These are phyloP conservation scores for Cladosporium sp. DNA, from an alignment of 2,329 filamentous ascomycete genomes.

Conservation along the genomic window DNA sequence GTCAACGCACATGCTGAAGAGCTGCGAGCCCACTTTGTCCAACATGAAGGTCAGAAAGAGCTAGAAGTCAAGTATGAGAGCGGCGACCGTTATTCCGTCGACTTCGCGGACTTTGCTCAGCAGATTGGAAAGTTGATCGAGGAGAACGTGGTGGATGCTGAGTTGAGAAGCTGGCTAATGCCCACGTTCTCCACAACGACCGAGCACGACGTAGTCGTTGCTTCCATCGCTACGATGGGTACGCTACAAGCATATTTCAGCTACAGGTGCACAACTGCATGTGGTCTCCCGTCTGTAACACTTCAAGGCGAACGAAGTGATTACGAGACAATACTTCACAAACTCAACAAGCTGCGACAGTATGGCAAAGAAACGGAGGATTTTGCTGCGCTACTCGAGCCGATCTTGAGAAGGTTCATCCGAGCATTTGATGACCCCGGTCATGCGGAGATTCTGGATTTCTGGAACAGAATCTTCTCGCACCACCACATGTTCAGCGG, in stretches of 20 bases:
- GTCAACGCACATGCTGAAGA: conserved; percentile 46
- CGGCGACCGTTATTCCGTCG: conserved; percentile 16
- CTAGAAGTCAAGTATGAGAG: conserved; percentile 28
- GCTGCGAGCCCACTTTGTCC: conserved; percentile 42
- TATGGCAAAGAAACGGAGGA: conserved; percentile 43
- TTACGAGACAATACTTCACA: conserved; percentile 41
- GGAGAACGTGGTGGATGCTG: conserved; percentile 39
- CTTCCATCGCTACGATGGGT: conserved; percentile 49
- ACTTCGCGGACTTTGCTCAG: conserved; percentile 31
- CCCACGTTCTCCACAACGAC: conserved; percentile 52
- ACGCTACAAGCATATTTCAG: conserved; percentile 48
- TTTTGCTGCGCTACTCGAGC: conserved; percentile 39
- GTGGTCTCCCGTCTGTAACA: conserved; percentile 52
- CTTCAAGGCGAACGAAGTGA: conserved; percentile 46
- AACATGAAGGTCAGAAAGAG: conserved; percentile 40
- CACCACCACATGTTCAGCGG: conserved; percentile 27
- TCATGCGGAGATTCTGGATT: conserved; percentile 32
- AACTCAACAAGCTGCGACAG: conserved; percentile 41
- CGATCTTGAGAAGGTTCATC: conserved; percentile 46
- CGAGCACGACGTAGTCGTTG: conserved; percentile 39
- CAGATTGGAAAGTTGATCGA: conserved; percentile 39
- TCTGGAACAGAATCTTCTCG: conserved; percentile 39
- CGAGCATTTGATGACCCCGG: conserved; percentile 38
- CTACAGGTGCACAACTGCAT: conserved; percentile 31
- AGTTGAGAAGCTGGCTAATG: conserved; percentile 46